Evolutionary conservation across 2,329 filamentous ascomycete genomes (phyloP).

Genomic region (Botryotinia convoluta): DNA sequence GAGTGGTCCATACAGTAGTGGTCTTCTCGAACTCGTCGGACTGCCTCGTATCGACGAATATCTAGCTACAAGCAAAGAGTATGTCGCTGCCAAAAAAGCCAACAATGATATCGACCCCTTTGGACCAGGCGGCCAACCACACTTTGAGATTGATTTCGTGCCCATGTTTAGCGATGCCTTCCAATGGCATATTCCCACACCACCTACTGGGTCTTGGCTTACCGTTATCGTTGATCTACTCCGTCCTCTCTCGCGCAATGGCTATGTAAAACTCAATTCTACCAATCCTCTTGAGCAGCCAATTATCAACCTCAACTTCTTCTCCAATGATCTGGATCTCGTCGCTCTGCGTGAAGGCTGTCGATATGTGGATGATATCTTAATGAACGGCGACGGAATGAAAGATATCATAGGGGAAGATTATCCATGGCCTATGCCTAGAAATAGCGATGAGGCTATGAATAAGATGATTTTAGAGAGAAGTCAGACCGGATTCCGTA

Average conservation of each 20-base stretch:
- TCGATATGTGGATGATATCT: slow-evolving; percentile 45
- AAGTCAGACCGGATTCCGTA: neutral
- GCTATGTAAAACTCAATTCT: slow-evolving; percentile 44
- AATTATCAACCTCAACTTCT: slow-evolving; percentile 35
- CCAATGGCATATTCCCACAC: slow-evolving; percentile 39
- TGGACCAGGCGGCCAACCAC: slow-evolving; percentile 53
- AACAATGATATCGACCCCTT: slow-evolving; percentile 51
- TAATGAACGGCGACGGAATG: slow-evolving; percentile 33
- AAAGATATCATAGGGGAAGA: neutral
- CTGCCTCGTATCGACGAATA: slow-evolving; percentile 57
- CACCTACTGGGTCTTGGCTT: slow-evolving; percentile 48
- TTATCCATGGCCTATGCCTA: neutral
- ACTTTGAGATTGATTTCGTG: slow-evolving; percentile 61
- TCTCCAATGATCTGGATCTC: slow-evolving; percentile 48
- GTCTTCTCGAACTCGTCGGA: slow-evolving; percentile 51
- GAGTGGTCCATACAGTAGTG: slow-evolving; percentile 44
- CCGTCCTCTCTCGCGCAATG: slow-evolving; percentile 45
- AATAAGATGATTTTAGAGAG: neutral
- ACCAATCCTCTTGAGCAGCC: slow-evolving; percentile 58
- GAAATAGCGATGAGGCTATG: neutral
- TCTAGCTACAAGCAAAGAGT: slow-evolving; percentile 49
- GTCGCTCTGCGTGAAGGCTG: slow-evolving; percentile 48
- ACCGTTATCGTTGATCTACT: slow-evolving; percentile 45
- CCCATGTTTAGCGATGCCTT: slow-evolving; percentile 52
- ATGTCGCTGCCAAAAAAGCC: slow-evolving; percentile 43